These are phyloP conservation scores for Fimicolochytrium jonesii DNA, from an alignment of 192 early-diverging fungal species.

Conservation along the genomic window DNA sequence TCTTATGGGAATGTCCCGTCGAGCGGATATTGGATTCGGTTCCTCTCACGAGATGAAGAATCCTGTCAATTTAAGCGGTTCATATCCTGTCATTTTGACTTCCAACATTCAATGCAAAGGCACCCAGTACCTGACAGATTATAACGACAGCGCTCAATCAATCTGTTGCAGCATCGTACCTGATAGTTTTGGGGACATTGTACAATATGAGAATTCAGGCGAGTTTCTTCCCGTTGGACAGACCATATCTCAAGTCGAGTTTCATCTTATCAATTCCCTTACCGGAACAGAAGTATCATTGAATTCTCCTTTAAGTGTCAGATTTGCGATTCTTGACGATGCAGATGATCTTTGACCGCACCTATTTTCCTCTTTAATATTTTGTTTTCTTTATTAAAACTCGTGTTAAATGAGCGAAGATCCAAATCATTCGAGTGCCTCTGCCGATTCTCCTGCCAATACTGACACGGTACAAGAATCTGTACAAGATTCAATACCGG, in stretches of 20 bases:
- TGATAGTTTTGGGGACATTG: constrained; percentile 7
- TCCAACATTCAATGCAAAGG: neutral
- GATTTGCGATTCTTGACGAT: constrained; percentile 10
- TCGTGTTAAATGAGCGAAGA: too few relatives aligned
- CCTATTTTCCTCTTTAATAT: too few relatives aligned
- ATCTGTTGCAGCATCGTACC: constrained; percentile 11
- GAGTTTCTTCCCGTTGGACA: constrained; percentile 4
- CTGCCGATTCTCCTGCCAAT: too few relatives aligned
- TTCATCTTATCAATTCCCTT: constrained; percentile 7
- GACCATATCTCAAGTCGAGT: neutral
- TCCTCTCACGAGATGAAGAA: constrained; percentile 2
- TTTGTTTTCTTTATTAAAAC: too few relatives aligned
- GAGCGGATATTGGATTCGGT: neutral
- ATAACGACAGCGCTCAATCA: neutral
- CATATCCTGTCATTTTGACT: constrained; percentile 6
- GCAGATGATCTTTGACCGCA: neutral
- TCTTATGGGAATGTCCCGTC: neutral
- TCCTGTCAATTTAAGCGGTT: neutral
- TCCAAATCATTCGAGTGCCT: too few relatives aligned
- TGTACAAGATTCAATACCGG: too few relatives aligned
- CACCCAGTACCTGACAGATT: constrained; percentile 5
- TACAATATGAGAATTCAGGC: constrained; percentile 9
- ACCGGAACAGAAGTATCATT: constrained; percentile 1
- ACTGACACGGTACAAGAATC: too few relatives aligned
- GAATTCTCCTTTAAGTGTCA: constrained; percentile 7